phyloP scores from a whole-genome alignment of 768 basidiomycete species.

The Boletus rubescentipes region DNA sequence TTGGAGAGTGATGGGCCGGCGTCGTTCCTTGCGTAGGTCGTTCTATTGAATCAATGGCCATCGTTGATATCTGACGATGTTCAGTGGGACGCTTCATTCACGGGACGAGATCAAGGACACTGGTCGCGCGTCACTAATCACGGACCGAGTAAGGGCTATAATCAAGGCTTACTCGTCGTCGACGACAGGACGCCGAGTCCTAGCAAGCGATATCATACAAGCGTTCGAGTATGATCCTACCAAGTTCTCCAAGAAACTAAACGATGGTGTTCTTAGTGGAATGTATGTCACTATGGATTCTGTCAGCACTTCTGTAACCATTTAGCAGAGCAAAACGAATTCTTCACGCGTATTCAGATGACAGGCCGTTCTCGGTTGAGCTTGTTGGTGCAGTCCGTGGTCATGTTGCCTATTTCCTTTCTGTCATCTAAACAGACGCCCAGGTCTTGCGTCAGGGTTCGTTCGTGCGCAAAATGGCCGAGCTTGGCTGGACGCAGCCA shows the following conservation, averaged over 20 bases:
- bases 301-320: not conserved
- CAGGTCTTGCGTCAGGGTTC: constrained; percentile 56
- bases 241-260: constrained; percentile 2
- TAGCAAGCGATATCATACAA: constrained; percentile 3
- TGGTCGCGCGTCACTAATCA: constrained; percentile 24
- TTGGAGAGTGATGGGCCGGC: not conserved
- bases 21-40: constrained; percentile 33
- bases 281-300: constrained; percentile 17
- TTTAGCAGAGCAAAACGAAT: constrained; percentile 35
- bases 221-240: constrained; percentile 7
- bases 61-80: not conserved
- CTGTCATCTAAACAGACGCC: not conserved
- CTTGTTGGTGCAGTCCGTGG: constrained; percentile 55
- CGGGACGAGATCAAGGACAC: constrained; percentile 17
- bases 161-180: constrained; percentile 1
- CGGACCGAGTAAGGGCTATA: constrained; percentile 2
- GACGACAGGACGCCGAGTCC: not conserved
- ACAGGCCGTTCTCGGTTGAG: constrained; percentile 52
- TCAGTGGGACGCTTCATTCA: constrained; percentile 36
- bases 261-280: constrained; percentile 4
- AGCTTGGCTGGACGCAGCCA: constrained; percentile 49
- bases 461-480: constrained; percentile 53
- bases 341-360: constrained; percentile 48
- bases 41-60: not conserved
- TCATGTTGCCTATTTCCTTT: not conserved